Evolutionary conservation across 306 rosid genomes (phyloP), one percentile per base, ranked within the genome.

Genomic region (Amphicarpaea edgeworthii): DNA sequence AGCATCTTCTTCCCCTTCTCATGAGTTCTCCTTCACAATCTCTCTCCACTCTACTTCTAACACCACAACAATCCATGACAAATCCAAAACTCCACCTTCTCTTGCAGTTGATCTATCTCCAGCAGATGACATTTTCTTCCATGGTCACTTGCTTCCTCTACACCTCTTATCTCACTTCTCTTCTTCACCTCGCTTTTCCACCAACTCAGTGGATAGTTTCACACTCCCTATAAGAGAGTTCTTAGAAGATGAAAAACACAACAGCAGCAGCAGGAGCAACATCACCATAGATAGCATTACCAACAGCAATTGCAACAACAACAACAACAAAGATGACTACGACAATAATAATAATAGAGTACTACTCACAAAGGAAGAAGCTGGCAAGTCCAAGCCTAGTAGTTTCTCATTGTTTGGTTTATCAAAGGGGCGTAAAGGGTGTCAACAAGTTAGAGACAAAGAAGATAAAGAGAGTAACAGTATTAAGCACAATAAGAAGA

Each of bases 71-170:
- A 5, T 62, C 79, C 81, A 82, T 64, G 81, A 85, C 67, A 79
- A 84, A 69, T 43, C 88, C 85, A 81, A 78, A 70, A 10, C 81
- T 9, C 61, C 84, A 15, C 70, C 85, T 71, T 84, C 95, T 4
- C 82, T 85, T 50, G 97, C 97, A 57, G 74, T 89, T 41, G 98
- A 94, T 82, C 83, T 94, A 74, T 85, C 98, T 43, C 98, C 98
- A 0, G 98, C 98, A 4, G 98, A 94, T 38, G 98, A 94, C 82
- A 94, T 94, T 66, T 94, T 94, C 93, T 94, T 92, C 90, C 98
- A 90, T n/a, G 98, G 98, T 20, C 98, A 92, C 79, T 78, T 94
- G 81, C 97, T 94, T 42, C 98, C 98, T 26, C 90, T 94, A 16
- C 98, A 92, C 58, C 90, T 90, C 71, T 86, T 94, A 55, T 87